Evolutionary conservation across 345 rosid genomes (phyloP).

Genomic region (Toxicodendron radicans): DNA sequence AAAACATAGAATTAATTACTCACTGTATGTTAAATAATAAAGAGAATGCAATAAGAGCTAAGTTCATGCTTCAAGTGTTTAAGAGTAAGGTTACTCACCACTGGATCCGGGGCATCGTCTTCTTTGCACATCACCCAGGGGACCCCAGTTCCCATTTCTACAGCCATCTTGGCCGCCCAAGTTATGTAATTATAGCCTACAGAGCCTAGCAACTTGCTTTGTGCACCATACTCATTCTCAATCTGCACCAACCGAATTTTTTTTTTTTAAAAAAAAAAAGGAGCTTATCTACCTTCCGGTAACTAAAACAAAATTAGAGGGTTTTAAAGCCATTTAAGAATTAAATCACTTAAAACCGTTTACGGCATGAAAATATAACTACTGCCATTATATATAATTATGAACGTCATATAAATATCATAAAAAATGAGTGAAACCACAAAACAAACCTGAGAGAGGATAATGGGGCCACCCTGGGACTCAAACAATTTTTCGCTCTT

Average conservation of each 20-base stretch:
- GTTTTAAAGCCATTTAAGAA: neutral
- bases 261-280: neutral
- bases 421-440: neutral
- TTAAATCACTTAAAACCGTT: neutral
- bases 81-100: conserved; percentile 43
- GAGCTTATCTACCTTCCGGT: neutral
- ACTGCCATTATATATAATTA: neutral
- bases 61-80: neutral
- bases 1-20: neutral
- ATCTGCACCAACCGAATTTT: conserved; percentile 43
- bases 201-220: conserved; percentile 73
- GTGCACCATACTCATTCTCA: conserved; percentile 96
- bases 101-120: conserved; percentile 99
- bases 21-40: neutral
- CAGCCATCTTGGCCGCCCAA: conserved; percentile 99
- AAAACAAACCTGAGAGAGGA: conserved; percentile 82
- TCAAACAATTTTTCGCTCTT: conserved; percentile 89
- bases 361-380: neutral
- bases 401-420: neutral
- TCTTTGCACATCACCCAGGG: conserved; percentile 99
- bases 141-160: conserved; percentile 79
- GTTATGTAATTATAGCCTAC: conserved; percentile 80
- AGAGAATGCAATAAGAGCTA: neutral
- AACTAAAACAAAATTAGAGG: conserved; percentile 8
- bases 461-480: conserved; percentile 98